These are phyloP conservation scores for Abelmoschus esculentus DNA, from an alignment of 345 rosid genomes.

Conservation along the genomic window DNA sequence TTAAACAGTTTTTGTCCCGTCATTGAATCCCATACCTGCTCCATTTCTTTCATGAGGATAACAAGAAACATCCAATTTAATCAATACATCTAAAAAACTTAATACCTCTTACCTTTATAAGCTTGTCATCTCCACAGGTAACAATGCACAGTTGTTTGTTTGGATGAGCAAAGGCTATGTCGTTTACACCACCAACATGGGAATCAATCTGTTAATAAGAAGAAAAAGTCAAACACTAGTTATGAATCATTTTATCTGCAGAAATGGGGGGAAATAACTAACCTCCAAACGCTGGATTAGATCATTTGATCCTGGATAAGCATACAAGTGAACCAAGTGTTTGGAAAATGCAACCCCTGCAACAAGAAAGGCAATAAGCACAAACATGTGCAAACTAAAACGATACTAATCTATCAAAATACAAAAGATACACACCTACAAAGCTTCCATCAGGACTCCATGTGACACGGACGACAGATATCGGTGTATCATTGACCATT, in stretches of 20 bases:
- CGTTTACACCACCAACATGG: conserved; percentile 78
- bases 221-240: conserved; percentile 11
- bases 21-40: conserved; percentile 80
- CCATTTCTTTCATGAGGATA: conserved; percentile 26
- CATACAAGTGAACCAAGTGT: conserved; percentile 62
- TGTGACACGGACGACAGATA: conserved; percentile 49
- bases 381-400: conserved; percentile 8
- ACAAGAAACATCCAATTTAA: conserved; percentile 10
- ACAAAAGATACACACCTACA: conserved; percentile 37
- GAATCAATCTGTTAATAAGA: conserved; percentile 61
- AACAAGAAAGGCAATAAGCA: conserved; percentile 21
- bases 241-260: background rate
- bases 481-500: conserved; percentile 30
- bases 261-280: conserved; percentile 8
- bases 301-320: conserved; percentile 44
- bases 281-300: conserved; percentile 61
- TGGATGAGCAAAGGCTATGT: conserved; percentile 81
- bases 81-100: conserved; percentile 2
- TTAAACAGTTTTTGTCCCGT: conserved; percentile 47
- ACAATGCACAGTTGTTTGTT: conserved; percentile 71
- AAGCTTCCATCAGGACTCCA: conserved; percentile 67
- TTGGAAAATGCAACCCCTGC: conserved; percentile 70
- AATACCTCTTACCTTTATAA: conserved; percentile 55
- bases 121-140: conserved; percentile 87
- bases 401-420: background rate